These are phyloP conservation scores for Aureobasidium pullulans DNA, from an alignment of 2,329 filamentous ascomycete genomes.

Conservation along the genomic window DNA sequence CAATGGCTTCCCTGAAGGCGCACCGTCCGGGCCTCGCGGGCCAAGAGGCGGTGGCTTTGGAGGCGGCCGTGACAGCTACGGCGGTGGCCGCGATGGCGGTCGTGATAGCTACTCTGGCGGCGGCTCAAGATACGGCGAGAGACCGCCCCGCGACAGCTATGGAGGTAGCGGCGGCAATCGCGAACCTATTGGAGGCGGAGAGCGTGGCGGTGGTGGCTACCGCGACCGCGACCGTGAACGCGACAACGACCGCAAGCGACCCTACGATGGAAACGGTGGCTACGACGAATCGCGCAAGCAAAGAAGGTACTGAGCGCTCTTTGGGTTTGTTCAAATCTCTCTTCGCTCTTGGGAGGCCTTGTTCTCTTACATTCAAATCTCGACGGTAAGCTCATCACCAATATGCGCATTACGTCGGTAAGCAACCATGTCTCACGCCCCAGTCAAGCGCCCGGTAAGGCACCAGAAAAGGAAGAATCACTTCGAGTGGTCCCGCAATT, in stretches of 20 bases:
- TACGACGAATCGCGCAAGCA: slow-evolving; percentile 67
- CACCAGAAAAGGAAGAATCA: background rate
- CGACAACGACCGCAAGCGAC: slow-evolving; percentile 47
- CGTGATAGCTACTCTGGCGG: slow-evolving; percentile 19
- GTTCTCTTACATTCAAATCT: background rate
- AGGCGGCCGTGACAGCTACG: slow-evolving; percentile 21
- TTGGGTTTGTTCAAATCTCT: slow-evolving; percentile 5
- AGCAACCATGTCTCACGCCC: slow-evolving; percentile 12
- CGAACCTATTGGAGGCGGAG: slow-evolving; percentile 31
- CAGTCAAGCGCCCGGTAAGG: slow-evolving; percentile 12
- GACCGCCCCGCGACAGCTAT: slow-evolving; percentile 57
- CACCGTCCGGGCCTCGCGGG: slow-evolving; percentile 40
- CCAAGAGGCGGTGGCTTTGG: slow-evolving; percentile 24
- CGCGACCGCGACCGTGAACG: slow-evolving; percentile 46
- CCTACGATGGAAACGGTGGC: slow-evolving; percentile 60
- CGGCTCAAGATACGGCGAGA: slow-evolving; percentile 27
- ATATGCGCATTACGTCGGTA: slow-evolving; percentile 8
- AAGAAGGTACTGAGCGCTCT: slow-evolving; percentile 48
- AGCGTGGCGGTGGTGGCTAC: slow-evolving; percentile 31
- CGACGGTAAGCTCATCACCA: slow-evolving; percentile 12
- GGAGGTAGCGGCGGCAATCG: slow-evolving; percentile 50
- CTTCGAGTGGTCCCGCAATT: background rate
- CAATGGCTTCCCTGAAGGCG: slow-evolving; percentile 40
- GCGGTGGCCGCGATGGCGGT: slow-evolving; percentile 21
- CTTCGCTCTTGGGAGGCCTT: background rate